A percentile compares a stretch with the other conserved stretches of the same genome.
Evolutionary conservation across 164 flowering plant genomes (phyloP).

Genomic region (Chloranthus sessilifolius): DNA sequence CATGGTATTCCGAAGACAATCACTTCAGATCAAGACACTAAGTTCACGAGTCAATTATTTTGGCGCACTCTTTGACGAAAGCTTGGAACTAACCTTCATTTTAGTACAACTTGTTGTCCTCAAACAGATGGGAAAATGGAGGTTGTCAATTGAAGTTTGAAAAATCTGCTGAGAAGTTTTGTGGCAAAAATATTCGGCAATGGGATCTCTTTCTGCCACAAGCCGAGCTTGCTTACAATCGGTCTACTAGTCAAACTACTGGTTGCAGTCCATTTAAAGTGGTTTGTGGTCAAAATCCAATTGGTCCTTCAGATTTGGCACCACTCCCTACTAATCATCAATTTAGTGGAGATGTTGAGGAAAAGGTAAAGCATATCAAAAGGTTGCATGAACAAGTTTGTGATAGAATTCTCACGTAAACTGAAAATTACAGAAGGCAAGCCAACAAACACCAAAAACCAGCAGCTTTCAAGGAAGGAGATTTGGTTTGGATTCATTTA

Average conservation of each 20-base stretch:
- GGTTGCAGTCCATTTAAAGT: background rate
- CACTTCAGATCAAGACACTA: conserved; percentile 1
- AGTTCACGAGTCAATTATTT: conserved; percentile 11
- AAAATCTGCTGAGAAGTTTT: background rate
- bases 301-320: conserved; percentile 6
- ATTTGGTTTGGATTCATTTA: conserved; percentile 20
- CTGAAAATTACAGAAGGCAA: background rate
- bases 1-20: conserved; percentile 7
- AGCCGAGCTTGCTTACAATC: conserved; percentile 12
- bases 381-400: conserved; percentile 6
- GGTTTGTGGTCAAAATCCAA: too few relatives aligned
- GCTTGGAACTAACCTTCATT: conserved; percentile 5
- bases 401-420: background rate
- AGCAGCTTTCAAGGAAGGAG: conserved; percentile 5
- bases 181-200: background rate
- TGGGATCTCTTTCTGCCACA: too few relatives aligned
- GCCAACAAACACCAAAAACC: background rate
- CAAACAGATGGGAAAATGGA: background rate
- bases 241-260: background rate
- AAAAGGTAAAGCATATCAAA: background rate
- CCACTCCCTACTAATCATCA: background rate
- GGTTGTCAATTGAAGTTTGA: background rate
- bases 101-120: background rate
- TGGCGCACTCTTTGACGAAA: conserved; percentile 7
- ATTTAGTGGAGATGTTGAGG: conserved; percentile 7